Conservation (phyloP, 2,329 filamentous ascomycete species). For the Penicillium sp. region DNA sequence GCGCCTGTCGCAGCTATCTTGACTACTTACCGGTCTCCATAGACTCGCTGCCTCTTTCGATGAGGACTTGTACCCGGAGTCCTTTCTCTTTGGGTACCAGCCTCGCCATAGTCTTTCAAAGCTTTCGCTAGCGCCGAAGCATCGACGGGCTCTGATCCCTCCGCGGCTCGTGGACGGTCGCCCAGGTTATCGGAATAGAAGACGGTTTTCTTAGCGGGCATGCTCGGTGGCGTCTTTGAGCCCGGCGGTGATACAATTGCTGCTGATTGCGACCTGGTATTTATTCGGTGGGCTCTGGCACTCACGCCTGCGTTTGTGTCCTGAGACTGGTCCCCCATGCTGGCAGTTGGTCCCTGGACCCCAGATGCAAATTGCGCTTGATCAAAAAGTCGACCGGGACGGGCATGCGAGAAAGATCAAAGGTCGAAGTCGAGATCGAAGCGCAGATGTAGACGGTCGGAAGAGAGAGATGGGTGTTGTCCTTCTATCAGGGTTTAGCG, state of each 20-base stretch:
- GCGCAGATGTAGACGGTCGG: not conserved
- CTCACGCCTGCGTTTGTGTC: slow-evolving; percentile 17
- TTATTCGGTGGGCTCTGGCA: slow-evolving; percentile 17
- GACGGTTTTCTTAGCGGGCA: slow-evolving; percentile 47
- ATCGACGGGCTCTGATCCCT: slow-evolving; percentile 55
- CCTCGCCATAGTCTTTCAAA: slow-evolving; percentile 61
- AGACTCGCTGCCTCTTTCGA: slow-evolving; percentile 66
- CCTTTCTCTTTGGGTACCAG: slow-evolving; percentile 57
- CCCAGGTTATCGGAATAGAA: slow-evolving; percentile 32
- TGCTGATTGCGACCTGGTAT: slow-evolving; percentile 26
- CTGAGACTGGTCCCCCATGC: slow-evolving; percentile 22
- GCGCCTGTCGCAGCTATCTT: not conserved
- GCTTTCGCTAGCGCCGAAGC: slow-evolving; percentile 59
- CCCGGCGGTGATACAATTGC: slow-evolving; percentile 52
- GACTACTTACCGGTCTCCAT: slow-evolving; percentile 58
- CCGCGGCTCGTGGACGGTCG: slow-evolving; percentile 24
- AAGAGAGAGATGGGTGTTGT: not conserved
- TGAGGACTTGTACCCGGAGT: slow-evolving; percentile 66
- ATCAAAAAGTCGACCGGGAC: not conserved
- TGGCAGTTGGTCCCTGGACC: slow-evolving; percentile 14
- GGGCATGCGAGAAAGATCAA: slow-evolving; percentile 13
- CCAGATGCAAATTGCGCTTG: slow-evolving; percentile 12
- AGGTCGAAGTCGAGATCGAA: not conserved
- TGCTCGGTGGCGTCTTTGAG: slow-evolving; percentile 60
- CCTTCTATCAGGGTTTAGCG: slow-evolving; percentile 4